Percentiles rank a stretch among this genome's conserved stretches.
These are phyloP conservation scores for Mortierella claussenii DNA, from an alignment of 192 early-diverging fungal genomes.

Conservation along the genomic window DNA sequence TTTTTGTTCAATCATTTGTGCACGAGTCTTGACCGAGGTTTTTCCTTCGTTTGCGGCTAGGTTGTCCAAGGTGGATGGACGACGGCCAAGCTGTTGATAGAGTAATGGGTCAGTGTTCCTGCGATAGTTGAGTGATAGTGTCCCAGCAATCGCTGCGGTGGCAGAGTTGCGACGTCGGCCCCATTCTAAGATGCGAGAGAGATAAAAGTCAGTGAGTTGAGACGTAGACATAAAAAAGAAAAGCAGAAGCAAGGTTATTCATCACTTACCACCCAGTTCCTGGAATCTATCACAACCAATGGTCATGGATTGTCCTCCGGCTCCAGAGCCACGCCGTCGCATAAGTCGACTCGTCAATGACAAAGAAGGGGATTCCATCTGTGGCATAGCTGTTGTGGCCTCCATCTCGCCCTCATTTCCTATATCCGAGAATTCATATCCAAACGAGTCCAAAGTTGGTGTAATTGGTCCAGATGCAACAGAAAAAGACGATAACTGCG, in stretches of 20 bases:
- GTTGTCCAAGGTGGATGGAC: neutral
- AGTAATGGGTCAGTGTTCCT: slow-evolving; percentile 14
- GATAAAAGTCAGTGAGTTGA: too few relatives aligned
- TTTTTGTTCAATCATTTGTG: too few relatives aligned
- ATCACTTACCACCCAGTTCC: slow-evolving; percentile 22
- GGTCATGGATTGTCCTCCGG: neutral
- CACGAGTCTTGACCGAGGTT: too few relatives aligned
- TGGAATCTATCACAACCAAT: neutral
- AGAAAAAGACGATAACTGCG: too few relatives aligned
- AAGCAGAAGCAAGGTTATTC: neutral
- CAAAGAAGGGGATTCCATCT: neutral
- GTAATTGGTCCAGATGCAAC: too few relatives aligned
- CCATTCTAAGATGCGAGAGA: slow-evolving; percentile 21
- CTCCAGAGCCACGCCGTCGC: slow-evolving; percentile 12
- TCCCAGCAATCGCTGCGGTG: slow-evolving; percentile 26
- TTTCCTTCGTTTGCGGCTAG: too few relatives aligned
- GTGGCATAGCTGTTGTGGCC: neutral
- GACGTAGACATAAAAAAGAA: neutral
- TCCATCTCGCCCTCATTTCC: neutral
- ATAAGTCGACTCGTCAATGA: slow-evolving; percentile 30
- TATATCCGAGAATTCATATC: too few relatives aligned
- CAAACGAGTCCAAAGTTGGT: neutral
- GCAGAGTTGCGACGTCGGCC: slow-evolving; percentile 21
- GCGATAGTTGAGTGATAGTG: slow-evolving; percentile 31
- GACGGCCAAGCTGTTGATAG: neutral